Evolutionary conservation across 2,329 filamentous ascomycete species (phyloP).

Genomic region (Leptographium wingfieldii): DNA sequence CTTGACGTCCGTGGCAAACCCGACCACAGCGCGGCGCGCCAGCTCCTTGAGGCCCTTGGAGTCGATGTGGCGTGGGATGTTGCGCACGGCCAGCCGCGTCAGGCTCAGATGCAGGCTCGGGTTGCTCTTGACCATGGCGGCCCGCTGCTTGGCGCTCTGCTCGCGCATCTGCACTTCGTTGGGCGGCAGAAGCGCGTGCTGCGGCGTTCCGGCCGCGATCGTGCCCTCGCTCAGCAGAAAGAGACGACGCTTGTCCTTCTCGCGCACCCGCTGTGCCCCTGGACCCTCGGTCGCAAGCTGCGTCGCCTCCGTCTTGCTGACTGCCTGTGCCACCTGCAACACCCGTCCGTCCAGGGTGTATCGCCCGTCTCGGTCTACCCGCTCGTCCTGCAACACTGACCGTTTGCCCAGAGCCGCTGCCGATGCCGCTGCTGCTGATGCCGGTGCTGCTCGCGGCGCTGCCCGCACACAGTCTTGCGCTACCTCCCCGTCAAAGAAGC

Average conservation of each 20-base stretch:
- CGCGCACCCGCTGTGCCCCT: constrained; percentile 46
- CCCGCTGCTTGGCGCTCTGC: constrained; percentile 73
- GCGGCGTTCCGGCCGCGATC: constrained; percentile 61
- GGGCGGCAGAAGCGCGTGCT: constrained; percentile 64
- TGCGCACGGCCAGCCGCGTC: constrained; percentile 81
- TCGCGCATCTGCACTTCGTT: constrained; percentile 81
- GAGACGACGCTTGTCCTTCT: constrained; percentile 81
- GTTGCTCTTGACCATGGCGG: constrained; percentile 82
- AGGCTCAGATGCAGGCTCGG: constrained; percentile 79
- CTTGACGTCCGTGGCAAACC: constrained; percentile 85
- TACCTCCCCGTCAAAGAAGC: constrained; percentile 69
- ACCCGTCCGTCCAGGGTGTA: constrained; percentile 89
- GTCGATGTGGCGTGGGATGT: constrained; percentile 70
- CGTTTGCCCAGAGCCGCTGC: constrained; percentile 43
- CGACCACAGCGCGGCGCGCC: constrained; percentile 83
- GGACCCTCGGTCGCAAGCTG: constrained; percentile 62
- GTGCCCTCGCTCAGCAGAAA: constrained; percentile 82
- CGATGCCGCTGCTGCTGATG: background rate
- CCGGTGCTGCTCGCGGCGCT: constrained; percentile 45
- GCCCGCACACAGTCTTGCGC: constrained; percentile 62
- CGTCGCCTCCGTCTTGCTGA: constrained; percentile 68
- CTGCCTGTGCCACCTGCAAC: constrained; percentile 71
- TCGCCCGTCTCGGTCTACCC: constrained; percentile 63
- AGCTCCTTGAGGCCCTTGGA: constrained; percentile 86
- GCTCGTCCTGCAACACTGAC: constrained; percentile 80